A percentile compares a stretch with the other conserved stretches of the same genome.
Conservation (phyloP, 2,329 filamentous ascomycete genomes). For the Diaporthe citri region DNA sequence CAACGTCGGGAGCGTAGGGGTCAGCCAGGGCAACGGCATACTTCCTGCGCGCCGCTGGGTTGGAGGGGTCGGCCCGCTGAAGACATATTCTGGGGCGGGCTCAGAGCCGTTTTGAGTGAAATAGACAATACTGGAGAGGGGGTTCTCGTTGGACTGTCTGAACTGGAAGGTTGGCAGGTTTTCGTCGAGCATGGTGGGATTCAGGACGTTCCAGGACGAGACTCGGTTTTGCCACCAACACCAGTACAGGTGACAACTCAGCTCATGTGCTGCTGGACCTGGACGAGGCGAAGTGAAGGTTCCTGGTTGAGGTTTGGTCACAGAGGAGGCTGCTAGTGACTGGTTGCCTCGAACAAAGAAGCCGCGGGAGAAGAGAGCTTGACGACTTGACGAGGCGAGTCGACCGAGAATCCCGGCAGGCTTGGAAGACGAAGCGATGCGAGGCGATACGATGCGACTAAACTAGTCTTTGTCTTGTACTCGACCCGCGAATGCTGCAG, state of each 20-base stretch:
- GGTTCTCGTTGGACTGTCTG: conserved; percentile 64
- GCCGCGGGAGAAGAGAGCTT: neutral
- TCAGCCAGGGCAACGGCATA: conserved; percentile 91
- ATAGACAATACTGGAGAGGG: conserved; percentile 68
- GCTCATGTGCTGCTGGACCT: conserved; percentile 9
- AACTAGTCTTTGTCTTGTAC: neutral
- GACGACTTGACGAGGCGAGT: neutral
- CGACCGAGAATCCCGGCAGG: neutral
- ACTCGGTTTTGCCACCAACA: conserved; percentile 18
- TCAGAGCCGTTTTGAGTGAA: conserved; percentile 83
- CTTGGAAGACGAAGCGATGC: neutral
- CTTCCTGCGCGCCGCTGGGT: conserved; percentile 78
- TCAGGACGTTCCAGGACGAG: neutral
- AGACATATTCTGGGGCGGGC: conserved; percentile 81
- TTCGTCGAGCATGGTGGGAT: conserved; percentile 83
- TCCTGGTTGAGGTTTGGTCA: neutral
- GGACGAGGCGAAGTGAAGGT: neutral
- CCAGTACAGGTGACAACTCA: conserved; percentile 1
- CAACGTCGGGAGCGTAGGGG: conserved; percentile 80
- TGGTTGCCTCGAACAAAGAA: conserved; percentile 16
- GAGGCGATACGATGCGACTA: neutral
- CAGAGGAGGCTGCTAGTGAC: neutral
- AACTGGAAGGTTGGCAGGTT: conserved; percentile 83
- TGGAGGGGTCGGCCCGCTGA: conserved; percentile 80
- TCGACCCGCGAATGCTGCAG: neutral